Percentiles rank a stretch among this genome's conserved stretches.
These are phyloP conservation scores for Diversispora eburnea DNA, from an alignment of 192 early-diverging fungal species.

Conservation along the genomic window DNA sequence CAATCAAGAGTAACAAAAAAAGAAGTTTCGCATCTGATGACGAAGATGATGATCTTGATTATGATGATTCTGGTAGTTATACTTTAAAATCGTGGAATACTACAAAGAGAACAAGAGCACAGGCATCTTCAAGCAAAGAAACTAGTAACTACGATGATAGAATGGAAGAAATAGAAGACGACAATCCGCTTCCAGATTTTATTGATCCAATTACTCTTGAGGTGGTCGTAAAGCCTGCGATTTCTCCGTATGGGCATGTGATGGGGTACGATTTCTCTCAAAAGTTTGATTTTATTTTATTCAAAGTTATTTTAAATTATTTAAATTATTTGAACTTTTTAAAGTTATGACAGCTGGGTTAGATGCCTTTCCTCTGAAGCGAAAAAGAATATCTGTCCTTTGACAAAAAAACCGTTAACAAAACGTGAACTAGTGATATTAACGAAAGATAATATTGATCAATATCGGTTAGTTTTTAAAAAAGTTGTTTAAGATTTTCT, in stretches of 20 bases:
- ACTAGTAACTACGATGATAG: background rate
- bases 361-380: conserved; percentile 79
- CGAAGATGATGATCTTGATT: conserved; percentile 58
- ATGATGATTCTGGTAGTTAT: conserved; percentile 68
- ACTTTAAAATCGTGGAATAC: conserved; percentile 61
- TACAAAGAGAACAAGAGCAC: conserved; percentile 56
- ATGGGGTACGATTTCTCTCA: conserved; percentile 59
- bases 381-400: conserved; percentile 83
- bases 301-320: background rate
- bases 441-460: conserved; percentile 77
- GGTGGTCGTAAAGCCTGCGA: conserved; percentile 84
- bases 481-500: background rate
- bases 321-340: background rate
- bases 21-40: conserved; percentile 54
- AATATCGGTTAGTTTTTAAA: conserved; percentile 51
- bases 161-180: conserved; percentile 42
- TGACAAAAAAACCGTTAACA: conserved; percentile 89
- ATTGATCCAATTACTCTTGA: conserved; percentile 94
- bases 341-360: conserved; percentile 72
- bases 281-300: conserved; percentile 5
- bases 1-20: conserved; percentile 35
- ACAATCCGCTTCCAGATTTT: conserved; percentile 87
- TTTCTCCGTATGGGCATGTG: conserved; percentile 90
- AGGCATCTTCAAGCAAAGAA: conserved; percentile 29
- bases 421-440: conserved; percentile 84